Evolutionary conservation across 306 rosid species (phyloP).

Genomic region (Rosa multiflora): DNA sequence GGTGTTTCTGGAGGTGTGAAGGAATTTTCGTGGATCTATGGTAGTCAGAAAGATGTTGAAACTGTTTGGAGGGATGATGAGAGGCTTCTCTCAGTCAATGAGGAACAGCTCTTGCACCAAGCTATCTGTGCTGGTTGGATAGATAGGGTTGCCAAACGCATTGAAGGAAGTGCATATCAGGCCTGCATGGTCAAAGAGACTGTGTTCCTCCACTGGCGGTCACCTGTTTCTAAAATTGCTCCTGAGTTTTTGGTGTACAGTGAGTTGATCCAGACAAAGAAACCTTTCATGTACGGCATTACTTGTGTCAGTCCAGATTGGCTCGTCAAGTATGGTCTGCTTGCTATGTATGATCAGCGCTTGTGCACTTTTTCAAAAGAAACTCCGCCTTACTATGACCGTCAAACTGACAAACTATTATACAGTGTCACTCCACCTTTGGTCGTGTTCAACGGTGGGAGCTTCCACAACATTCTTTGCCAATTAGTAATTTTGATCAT

Average conservation of each 20-base stretch:
- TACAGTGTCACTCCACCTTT: slow-evolving; percentile 60
- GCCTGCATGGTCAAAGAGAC: slow-evolving; percentile 58
- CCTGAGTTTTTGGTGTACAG: slow-evolving; percentile 77
- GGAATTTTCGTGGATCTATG: slow-evolving; percentile 65
- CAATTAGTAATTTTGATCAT: slow-evolving; percentile 31
- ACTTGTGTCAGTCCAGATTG: slow-evolving; percentile 66
- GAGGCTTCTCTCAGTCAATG: slow-evolving; percentile 53
- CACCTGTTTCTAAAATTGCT: slow-evolving; percentile 53
- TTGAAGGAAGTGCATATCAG: slow-evolving; percentile 54
- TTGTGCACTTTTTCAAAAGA: slow-evolving; percentile 55
- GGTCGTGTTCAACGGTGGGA: slow-evolving; percentile 75
- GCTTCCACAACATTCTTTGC: slow-evolving; percentile 58
- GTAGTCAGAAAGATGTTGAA: slow-evolving; percentile 61
- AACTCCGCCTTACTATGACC: slow-evolving; percentile 72
- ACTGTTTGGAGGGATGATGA: slow-evolving; percentile 50
- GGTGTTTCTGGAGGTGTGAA: slow-evolving; percentile 41
- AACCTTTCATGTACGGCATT: slow-evolving; percentile 81
- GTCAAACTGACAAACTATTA: slow-evolving; percentile 54
- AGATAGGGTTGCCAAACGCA: slow-evolving; percentile 79
- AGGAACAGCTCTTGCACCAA: slow-evolving; percentile 66
- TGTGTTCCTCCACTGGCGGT: slow-evolving; percentile 62
- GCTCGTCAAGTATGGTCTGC: slow-evolving; percentile 66
- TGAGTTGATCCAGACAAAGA: slow-evolving; percentile 61
- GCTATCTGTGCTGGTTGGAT: slow-evolving; percentile 97
- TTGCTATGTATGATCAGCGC: slow-evolving; percentile 50